Evolutionary conservation across 805 yeast genomes (phyloP).

Genomic region (Kurtzmaniella cleridarum): DNA sequence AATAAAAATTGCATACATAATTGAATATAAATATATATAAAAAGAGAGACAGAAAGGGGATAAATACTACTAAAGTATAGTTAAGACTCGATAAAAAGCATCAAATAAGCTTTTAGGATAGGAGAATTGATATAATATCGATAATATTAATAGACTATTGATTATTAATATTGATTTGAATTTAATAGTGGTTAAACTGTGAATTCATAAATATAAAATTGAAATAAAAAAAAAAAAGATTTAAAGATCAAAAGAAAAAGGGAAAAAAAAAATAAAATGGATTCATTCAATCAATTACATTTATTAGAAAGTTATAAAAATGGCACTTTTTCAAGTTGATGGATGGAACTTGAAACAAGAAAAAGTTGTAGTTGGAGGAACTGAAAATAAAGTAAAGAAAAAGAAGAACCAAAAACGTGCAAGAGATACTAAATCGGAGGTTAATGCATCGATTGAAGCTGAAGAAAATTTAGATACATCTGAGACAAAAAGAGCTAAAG

Average conservation of each 20-base stretch:
- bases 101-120: no score
- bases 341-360: conserved; percentile 72
- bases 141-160: no score
- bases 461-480: background rate
- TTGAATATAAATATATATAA: no score
- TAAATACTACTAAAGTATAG: no score
- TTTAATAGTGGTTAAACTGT: no score
- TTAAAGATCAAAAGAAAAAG: background rate
- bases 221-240: conserved; percentile 1
- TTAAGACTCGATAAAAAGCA: no score
- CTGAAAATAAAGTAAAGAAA: conserved; percentile 3
- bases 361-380: conserved; percentile 43
- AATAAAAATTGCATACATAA: no score
- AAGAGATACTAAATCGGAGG: conserved; percentile 4
- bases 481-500: conserved; percentile 1
- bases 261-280: no score
- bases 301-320: conserved; percentile 15
- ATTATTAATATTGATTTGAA: no score
- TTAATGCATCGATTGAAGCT: conserved; percentile 1
- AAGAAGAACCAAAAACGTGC: conserved; percentile 5
- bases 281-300: background rate
- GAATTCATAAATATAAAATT: no score
- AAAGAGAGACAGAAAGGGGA: no score
- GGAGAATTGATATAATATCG: no score
- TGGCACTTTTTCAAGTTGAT: conserved; percentile 73